Evolutionary conservation across 2,329 filamentous ascomycete species (phyloP).

Genomic region (Colletotrichum eremochloae): DNA sequence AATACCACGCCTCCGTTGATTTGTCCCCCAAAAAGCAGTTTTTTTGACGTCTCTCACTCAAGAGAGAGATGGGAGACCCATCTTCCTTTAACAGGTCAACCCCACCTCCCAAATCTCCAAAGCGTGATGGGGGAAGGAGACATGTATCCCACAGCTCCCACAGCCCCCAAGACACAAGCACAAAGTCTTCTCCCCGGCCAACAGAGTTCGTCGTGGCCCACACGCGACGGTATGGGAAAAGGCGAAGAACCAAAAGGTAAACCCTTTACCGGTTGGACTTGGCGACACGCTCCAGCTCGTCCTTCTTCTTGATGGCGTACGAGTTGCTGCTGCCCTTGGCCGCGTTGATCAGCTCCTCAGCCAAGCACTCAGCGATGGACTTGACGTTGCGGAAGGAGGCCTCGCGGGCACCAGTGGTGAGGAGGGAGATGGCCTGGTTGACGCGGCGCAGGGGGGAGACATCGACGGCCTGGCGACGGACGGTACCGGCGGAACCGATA

Average conservation of each 20-base stretch:
- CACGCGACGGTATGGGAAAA: constrained; percentile 23
- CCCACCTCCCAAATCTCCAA: constrained; percentile 19
- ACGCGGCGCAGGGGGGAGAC: constrained; percentile 98
- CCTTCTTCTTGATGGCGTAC: constrained; percentile 99
- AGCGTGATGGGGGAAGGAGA: constrained; percentile 23
- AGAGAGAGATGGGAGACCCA: constrained; percentile 20
- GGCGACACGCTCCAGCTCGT: constrained; percentile 99
- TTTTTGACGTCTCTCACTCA: constrained; percentile 29
- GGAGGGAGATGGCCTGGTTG: constrained; percentile 99
- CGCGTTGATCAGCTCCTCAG: constrained; percentile 99
- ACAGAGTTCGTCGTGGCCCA: constrained; percentile 39
- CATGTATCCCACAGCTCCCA: constrained; percentile 50
- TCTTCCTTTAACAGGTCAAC: constrained; percentile 21
- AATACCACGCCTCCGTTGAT: constrained; percentile 43
- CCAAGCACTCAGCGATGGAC: constrained; percentile 99
- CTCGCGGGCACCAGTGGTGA: constrained; percentile 99
- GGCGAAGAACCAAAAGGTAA: constrained; percentile 47
- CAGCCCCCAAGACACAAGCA: constrained; percentile 31
- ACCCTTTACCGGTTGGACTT: constrained; percentile 99
- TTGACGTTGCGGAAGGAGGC: constrained; percentile 99
- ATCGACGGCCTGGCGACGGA: constrained; percentile 99
- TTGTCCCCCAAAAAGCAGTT: constrained; percentile 43
- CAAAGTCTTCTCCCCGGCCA: constrained; percentile 28
- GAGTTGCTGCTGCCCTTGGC: constrained; percentile 99
- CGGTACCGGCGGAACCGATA: constrained; percentile 99